Evolutionary conservation across 768 basidiomycete species (phyloP), one percentile per base, ranked within the genome.

Genomic region (Suillus subalutaceus): DNA sequence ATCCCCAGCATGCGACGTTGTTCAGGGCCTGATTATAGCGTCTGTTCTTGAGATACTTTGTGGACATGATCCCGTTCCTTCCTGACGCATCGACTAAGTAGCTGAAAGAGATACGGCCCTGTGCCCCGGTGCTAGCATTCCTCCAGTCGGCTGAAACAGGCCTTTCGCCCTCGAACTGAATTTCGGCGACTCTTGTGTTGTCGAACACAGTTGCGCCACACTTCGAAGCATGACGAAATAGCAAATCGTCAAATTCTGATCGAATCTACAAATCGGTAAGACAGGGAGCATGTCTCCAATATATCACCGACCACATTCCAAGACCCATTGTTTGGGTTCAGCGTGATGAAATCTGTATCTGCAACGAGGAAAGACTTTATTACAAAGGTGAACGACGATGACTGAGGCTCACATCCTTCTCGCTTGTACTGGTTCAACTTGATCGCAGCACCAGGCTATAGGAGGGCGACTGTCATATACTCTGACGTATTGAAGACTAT

Each of bases 351-450:
- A 72, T 88, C 86, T 12, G 87, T 89, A 69, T 88, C 87, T 88
- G 64, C 26, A 26, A 26, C 26, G 35, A 64, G 13, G 1, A 38
- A 43, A 50, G 23, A 59, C 1, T 26, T 6, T 43, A 64, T 44
- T 3, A 43, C 30, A n/a, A n/a, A 13, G 37, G 6, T 20, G 35
- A 52, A 52, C 15, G 20, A 56, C 52, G n/a, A 20, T 26, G 4
- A 20, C 3, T 52, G 9, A 40, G 6, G 79, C 85, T 72, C 70
- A 86, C 86, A 88, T 62, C 86, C 87, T 80, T 88, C 87, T n/a
- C 83, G 83, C 72, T 88, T 88, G 70, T 76, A 85, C 70, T 87
- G 86, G 69, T 87, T 87, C 71, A 88, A 86, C 73, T 89, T 88
- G 66, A 89, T 83, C n/a, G 86, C 85, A 67, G 87, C 85, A 43